phyloP scores from a whole-genome alignment of 225 moss, liverwort and hornwort genomes.

The Lunularia cruciata region DNA sequence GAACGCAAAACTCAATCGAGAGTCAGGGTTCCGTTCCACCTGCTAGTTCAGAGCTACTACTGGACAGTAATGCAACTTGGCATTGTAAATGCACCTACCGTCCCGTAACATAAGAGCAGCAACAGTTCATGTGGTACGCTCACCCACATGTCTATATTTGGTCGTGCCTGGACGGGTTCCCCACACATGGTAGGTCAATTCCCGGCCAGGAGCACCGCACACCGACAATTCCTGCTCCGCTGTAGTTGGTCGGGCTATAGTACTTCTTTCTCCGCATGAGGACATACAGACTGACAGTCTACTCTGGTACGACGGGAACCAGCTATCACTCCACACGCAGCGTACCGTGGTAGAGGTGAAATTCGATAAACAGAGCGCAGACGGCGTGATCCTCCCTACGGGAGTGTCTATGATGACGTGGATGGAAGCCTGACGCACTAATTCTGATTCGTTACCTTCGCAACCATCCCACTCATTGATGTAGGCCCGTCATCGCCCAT shows the following conservation, averaged over 20 bases:
- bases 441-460: not conserved
- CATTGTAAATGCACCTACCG: no score
- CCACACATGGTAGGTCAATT: not conserved
- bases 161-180: not conserved
- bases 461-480: not conserved
- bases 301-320: no score
- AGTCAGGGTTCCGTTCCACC: no score
- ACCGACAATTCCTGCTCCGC: constrained; percentile 9
- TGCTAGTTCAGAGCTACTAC: no score
- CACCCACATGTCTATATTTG: not conserved
- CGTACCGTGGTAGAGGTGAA: no score
- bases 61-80: no score
- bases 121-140: no score
- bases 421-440: not conserved
- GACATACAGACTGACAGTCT: not conserved
- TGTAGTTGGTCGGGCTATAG: not conserved
- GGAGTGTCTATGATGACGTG: not conserved
- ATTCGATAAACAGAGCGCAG: no score
- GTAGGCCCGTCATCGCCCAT: constrained; percentile 1
- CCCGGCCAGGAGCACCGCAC: not conserved
- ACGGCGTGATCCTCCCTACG: no score
- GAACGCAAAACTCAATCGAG: no score
- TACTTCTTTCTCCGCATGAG: not conserved
- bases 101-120: no score
- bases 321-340: no score